Percentiles rank a stretch among this genome's conserved stretches.
Conservation (phyloP, 2,329 filamentous ascomycete species). For the Phialocephala subalpina region DNA sequence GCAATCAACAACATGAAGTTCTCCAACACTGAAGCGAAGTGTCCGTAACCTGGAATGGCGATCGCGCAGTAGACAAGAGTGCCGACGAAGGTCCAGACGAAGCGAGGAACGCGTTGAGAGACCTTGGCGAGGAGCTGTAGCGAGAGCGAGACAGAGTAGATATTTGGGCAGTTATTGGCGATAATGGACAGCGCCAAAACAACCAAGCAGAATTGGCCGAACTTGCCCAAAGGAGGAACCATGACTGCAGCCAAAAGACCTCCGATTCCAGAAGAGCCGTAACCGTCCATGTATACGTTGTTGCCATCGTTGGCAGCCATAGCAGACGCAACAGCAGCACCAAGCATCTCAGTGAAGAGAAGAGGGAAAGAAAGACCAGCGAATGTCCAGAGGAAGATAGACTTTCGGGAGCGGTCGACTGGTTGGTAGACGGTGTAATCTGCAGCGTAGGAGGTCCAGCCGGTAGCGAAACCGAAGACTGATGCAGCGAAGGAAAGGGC, state of each 20-base stretch:
- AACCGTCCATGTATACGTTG: conserved; percentile 64
- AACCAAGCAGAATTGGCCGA: conserved; percentile 77
- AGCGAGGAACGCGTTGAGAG: conserved; percentile 69
- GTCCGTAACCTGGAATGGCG: conserved; percentile 72
- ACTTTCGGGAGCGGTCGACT: conserved; percentile 60
- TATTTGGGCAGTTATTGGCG: conserved; percentile 76
- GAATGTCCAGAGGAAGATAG: conserved; percentile 75
- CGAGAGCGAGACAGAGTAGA: conserved; percentile 74
- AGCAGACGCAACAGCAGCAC: conserved; percentile 73
- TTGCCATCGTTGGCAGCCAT: conserved; percentile 59
- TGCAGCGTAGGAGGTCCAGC: conserved; percentile 78
- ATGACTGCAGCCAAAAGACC: conserved; percentile 73
- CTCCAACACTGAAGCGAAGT: conserved; percentile 70
- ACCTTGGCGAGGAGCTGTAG: conserved; percentile 69
- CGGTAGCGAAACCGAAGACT: conserved; percentile 73
- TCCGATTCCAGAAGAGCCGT: conserved; percentile 65
- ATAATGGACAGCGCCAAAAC: conserved; percentile 72
- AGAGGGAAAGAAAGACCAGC: conserved; percentile 74
- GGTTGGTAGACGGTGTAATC: conserved; percentile 87
- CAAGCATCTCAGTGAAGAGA: conserved; percentile 77
- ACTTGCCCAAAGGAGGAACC: conserved; percentile 67
- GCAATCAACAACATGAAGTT: conserved; percentile 76
- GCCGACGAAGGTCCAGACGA: conserved; percentile 69
- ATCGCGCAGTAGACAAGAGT: conserved; percentile 73
- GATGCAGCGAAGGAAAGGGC: conserved; percentile 72